A percentile compares a stretch with the other conserved stretches of the same genome.
Conservation (phyloP, 306 rosid species). For the Glycine soja region DNA sequence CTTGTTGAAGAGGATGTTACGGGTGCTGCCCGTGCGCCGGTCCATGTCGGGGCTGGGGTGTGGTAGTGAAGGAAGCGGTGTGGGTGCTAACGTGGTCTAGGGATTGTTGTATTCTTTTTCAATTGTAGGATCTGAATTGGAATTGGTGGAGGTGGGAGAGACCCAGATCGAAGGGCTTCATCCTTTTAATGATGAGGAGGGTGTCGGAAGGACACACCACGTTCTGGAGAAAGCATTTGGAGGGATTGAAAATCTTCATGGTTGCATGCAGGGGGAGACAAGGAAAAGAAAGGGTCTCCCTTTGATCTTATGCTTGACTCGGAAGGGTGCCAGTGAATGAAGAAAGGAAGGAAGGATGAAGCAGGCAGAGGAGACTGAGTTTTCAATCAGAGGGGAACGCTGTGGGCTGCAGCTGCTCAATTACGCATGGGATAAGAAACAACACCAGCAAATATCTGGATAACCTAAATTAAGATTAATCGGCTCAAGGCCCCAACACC, state of each 20-base stretch:
- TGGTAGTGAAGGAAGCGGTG: not conserved
- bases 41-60: not conserved
- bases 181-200: conserved; percentile 30
- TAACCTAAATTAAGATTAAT: not conserved
- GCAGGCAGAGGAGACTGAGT: too few species aligned
- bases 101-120: not conserved
- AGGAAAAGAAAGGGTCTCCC: too few species aligned
- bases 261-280: conserved; percentile 26
- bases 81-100: too few species aligned
- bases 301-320: too few species aligned
- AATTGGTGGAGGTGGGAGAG: conserved; percentile 34
- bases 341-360: too few species aligned
- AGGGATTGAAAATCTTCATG: conserved; percentile 49
- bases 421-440: too few species aligned
- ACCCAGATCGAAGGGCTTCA: conserved; percentile 40
- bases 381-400: too few species aligned
- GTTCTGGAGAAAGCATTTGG: conserved; percentile 44
- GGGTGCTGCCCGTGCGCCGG: not conserved
- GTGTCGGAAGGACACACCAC: conserved; percentile 51
- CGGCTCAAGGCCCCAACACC: not conserved
- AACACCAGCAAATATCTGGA: conserved; percentile 6
- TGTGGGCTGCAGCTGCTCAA: too few species aligned
- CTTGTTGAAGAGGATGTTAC: conserved; percentile 66
- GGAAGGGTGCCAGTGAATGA: too few species aligned
- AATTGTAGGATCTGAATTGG: conserved; percentile 33